These are phyloP conservation scores for Pneumocystis murina DNA, from an alignment of 1,139 yeast species.

Conservation along the genomic window DNA sequence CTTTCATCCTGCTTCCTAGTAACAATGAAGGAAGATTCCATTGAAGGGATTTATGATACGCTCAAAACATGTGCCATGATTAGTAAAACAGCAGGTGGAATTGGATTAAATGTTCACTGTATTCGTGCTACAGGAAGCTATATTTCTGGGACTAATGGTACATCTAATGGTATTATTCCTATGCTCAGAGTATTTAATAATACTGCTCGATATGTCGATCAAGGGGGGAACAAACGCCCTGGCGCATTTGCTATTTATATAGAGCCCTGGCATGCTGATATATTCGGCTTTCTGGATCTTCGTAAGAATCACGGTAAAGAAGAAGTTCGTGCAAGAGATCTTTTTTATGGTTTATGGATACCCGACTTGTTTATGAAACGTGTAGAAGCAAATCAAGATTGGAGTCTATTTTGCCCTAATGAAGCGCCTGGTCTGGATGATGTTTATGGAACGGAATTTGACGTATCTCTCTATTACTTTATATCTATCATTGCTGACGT, in stretches of 20 bases:
- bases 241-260: conserved; percentile 82
- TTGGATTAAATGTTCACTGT: conserved; percentile 72
- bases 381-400: conserved; percentile 59
- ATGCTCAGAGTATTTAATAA: conserved; percentile 83
- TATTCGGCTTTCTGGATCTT: conserved; percentile 67
- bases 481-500: not conserved
- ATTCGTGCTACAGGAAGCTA: conserved; percentile 75
- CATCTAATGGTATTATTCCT: conserved; percentile 76
- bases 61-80: conserved; percentile 74
- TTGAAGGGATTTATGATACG: conserved; percentile 79
- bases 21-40: conserved; percentile 80
- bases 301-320: conserved; percentile 87
- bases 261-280: conserved; percentile 87
- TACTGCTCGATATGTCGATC: conserved; percentile 85
- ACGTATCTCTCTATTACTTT: conserved; percentile 20
- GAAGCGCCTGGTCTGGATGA: conserved; percentile 77
- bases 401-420: conserved; percentile 81
- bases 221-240: conserved; percentile 89
- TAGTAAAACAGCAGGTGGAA: conserved; percentile 84
- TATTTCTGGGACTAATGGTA: conserved; percentile 81
- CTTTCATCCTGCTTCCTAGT: conserved; percentile 82
- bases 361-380: conserved; percentile 83
- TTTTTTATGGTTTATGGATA: conserved; percentile 84
- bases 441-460: conserved; percentile 70
- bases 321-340: conserved; percentile 77